Base-by-base conservation (phyloP, 345 rosid genomes). In the Eucalyptus cloeziana region DNA sequence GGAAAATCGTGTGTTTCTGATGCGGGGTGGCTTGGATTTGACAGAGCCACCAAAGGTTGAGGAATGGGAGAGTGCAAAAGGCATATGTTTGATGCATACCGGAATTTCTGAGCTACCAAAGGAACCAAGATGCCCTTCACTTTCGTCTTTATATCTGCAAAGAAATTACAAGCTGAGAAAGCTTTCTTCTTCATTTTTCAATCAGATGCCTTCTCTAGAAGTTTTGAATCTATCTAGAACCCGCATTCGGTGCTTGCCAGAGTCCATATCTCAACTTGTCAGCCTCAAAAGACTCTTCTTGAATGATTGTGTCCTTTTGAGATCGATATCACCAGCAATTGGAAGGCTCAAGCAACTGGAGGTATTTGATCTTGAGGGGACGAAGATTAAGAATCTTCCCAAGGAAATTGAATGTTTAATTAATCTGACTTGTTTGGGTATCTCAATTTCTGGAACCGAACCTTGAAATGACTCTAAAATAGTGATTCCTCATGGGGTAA, bases 281-380 rank as follows among this genome's bases (percentile, higher is more conserved):
- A 51, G 25, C 33, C 91, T 92, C 8, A 90, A 71, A 88, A 90
- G 81, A 14, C 88, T 92, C 47, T 86, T 67, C 58, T 22, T 92
- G 22, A 89, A n/a, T 10, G 7, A 88, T 27, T 92, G 92, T 60
- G 52, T 67, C 7, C 88, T 89, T 40, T 49, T 92, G 17, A 89
- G 88, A 89, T 19, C 8, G 4, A 86, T 92, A n/a, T 54, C 92
- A 4, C 91, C 91, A 5, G 43, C 76, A 30, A 52, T 92, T 69
- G 92, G 88, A 49, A 30, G 89, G 33, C 91, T 92, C 45, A 64
- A 49, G 56, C 87, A 86, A 27, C 93, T 92, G 1, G 91, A 92
- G 90, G 90, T 88, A 58, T 91, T 92, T 88, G 92, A 92, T 89
- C 92, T 91, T 86, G 86, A 88, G 87, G 90, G 92, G 30, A 91